phyloP scores from a whole-genome alignment of 306 rosid genomes.

The Trichosanthes cucumerina region DNA sequence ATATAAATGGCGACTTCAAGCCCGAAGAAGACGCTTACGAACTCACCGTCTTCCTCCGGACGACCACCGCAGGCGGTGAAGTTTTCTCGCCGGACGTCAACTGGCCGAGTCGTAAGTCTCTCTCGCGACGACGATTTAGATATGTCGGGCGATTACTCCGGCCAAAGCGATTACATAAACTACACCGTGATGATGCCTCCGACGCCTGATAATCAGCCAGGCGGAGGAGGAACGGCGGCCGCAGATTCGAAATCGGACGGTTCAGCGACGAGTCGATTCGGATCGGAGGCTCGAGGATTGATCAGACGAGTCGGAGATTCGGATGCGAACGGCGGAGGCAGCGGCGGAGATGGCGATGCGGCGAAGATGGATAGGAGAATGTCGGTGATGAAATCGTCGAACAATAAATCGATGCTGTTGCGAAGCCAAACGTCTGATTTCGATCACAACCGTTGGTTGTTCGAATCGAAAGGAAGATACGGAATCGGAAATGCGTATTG shows the following conservation, averaged over 20 bases:
- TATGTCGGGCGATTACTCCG: constrained; percentile 35
- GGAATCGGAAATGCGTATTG: constrained; percentile 83
- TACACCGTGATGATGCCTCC: constrained; percentile 85
- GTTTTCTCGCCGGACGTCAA: constrained; percentile 46
- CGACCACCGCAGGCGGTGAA: constrained; percentile 40
- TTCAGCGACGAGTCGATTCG: constrained; percentile 12
- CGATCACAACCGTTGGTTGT: constrained; percentile 86
- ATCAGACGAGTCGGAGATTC: constrained; percentile 12
- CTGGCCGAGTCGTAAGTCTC: constrained; percentile 48
- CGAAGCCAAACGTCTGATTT: constrained; percentile 76
- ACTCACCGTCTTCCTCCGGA: constrained; percentile 13
- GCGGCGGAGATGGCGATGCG: constrained; percentile 23
- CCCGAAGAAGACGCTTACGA: constrained; percentile 27
- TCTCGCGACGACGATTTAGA: constrained; percentile 63
- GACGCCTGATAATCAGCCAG: constrained; percentile 76
- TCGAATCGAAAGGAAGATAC: constrained; percentile 64
- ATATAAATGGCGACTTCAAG: constrained; percentile 16
- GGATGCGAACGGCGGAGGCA: constrained; percentile 3
- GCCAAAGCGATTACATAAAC: constrained; percentile 52
- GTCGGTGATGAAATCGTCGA: constrained; percentile 47
- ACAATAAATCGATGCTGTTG: constrained; percentile 58
- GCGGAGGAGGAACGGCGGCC: not conserved
- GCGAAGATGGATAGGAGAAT: constrained; percentile 50
- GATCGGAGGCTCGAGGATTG: constrained; percentile 14
- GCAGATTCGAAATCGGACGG: constrained; percentile 33